Evolutionary conservation across 2,329 filamentous ascomycete species (phyloP).

Genomic region (Triangularia setosa): DNA sequence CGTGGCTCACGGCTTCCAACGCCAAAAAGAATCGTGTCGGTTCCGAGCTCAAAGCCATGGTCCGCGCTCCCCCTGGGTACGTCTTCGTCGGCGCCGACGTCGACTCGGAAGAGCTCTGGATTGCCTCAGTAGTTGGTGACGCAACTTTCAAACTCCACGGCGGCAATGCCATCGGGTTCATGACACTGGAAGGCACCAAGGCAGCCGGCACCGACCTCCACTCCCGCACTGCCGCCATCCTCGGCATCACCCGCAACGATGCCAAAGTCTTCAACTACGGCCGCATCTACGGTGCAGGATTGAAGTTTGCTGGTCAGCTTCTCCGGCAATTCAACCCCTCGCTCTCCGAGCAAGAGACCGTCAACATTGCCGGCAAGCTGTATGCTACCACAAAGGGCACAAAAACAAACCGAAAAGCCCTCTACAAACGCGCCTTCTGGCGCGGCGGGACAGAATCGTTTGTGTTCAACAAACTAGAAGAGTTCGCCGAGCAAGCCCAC

Average conservation of each 20-base stretch:
- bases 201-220: constrained; percentile 90
- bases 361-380: constrained; percentile 69
- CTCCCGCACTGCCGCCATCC: constrained; percentile 84
- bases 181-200: constrained; percentile 97
- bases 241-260: constrained; percentile 91
- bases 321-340: constrained; percentile 89
- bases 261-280: constrained; percentile 99
- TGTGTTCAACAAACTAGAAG: constrained; percentile 96
- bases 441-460: constrained; percentile 94
- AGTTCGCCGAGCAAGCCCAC: constrained; percentile 91
- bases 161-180: constrained; percentile 96
- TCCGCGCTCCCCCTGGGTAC: constrained; percentile 85
- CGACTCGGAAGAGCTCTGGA: constrained; percentile 97
- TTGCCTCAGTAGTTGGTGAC: constrained; percentile 90
- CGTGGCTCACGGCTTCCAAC: constrained; percentile 96
- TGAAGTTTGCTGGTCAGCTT: constrained; percentile 87
- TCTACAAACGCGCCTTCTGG: constrained; percentile 82
- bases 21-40: constrained; percentile 95
- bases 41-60: constrained; percentile 95
- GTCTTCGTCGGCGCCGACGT: constrained; percentile 96
- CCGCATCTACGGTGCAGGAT: constrained; percentile 93
- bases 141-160: constrained; percentile 93
- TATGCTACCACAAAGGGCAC: constrained; percentile 88
- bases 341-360: constrained; percentile 74
- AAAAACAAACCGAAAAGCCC: constrained; percentile 69